These are phyloP conservation scores for Funneliformis caledonium DNA, from an alignment of 371 early-diverging fungal species.

Conservation along the genomic window DNA sequence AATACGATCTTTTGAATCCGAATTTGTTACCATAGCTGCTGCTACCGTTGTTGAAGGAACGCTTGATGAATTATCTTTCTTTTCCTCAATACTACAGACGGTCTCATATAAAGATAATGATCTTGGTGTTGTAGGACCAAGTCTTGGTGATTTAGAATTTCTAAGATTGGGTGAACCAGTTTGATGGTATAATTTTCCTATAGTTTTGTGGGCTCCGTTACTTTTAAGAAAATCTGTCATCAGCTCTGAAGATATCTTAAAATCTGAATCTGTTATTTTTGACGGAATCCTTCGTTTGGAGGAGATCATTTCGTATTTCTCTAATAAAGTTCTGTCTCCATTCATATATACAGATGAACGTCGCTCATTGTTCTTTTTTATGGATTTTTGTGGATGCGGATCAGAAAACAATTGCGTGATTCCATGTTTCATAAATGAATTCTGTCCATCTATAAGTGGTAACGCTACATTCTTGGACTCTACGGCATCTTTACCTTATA, in stretches of 20 bases:
- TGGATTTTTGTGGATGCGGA: constrained; percentile 63
- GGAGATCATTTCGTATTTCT: constrained; percentile 10
- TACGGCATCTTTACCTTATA: constrained; percentile 70
- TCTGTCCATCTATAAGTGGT: constrained; percentile 65
- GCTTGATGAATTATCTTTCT: constrained; percentile 20
- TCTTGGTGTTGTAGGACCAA: constrained; percentile 40
- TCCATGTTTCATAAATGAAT: constrained; percentile 76
- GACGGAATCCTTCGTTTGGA: constrained; percentile 24
- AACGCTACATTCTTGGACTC: constrained; percentile 76
- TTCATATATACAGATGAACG: background rate
- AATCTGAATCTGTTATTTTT: background rate
- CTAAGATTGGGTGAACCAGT: background rate
- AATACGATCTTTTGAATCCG: constrained; percentile 44
- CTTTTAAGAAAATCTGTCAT: constrained; percentile 41
- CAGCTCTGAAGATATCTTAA: constrained; percentile 30
- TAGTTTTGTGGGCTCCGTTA: constrained; percentile 11
- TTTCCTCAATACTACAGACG: background rate
- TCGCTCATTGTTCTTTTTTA: background rate
- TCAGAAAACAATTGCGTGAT: constrained; percentile 75
- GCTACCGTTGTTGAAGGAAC: constrained; percentile 34
- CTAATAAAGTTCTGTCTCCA: background rate
- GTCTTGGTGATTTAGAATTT: constrained; percentile 37
- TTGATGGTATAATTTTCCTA: constrained; percentile 38
- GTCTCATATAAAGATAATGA: constrained; percentile 40
- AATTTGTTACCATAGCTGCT: constrained; percentile 40